phyloP scores from a whole-genome alignment of 805 yeast species.

The Saturnispora halmiae region DNA sequence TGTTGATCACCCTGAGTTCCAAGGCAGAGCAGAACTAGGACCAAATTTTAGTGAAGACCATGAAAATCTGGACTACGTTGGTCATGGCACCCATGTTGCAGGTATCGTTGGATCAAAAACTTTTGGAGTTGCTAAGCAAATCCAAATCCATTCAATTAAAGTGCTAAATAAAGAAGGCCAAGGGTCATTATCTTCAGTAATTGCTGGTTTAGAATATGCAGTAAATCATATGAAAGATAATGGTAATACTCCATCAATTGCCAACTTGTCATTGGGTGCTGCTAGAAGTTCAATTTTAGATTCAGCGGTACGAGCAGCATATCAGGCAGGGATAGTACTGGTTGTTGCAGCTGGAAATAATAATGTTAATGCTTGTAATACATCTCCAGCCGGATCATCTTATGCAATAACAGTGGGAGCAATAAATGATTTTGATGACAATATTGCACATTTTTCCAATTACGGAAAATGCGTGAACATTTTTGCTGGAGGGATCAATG shows the following conservation, averaged over 20 bases:
- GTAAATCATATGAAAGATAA: slow-evolving; percentile 43
- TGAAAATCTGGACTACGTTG: slow-evolving; percentile 56
- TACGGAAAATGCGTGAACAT: slow-evolving; percentile 90
- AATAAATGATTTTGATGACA: slow-evolving; percentile 63
- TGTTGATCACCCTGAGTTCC: slow-evolving; percentile 52
- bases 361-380: slow-evolving; percentile 64
- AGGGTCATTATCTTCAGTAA: slow-evolving; percentile 58
- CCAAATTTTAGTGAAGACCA: slow-evolving; percentile 54
- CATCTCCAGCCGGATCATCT: slow-evolving; percentile 79
- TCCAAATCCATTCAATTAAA: slow-evolving; percentile 60
- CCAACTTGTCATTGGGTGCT: slow-evolving; percentile 77
- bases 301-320: slow-evolving; percentile 68
- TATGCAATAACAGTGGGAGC: slow-evolving; percentile 81
- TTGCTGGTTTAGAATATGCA: slow-evolving; percentile 59
- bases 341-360: slow-evolving; percentile 87
- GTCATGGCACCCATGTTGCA: slow-evolving; percentile 94
- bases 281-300: slow-evolving; percentile 56
- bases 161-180: slow-evolving; percentile 60
- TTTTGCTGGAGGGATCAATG: slow-evolving; percentile 72
- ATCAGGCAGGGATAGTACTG: slow-evolving; percentile 57
- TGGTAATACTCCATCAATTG: slow-evolving; percentile 43
- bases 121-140: slow-evolving; percentile 76
- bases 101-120: slow-evolving; percentile 74
- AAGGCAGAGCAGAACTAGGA: slow-evolving; percentile 51
- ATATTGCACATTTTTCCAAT: slow-evolving; percentile 72